Evolutionary conservation across 768 basidiomycete species (phyloP).

Genomic region (Lyophyllum shimeji): DNA sequence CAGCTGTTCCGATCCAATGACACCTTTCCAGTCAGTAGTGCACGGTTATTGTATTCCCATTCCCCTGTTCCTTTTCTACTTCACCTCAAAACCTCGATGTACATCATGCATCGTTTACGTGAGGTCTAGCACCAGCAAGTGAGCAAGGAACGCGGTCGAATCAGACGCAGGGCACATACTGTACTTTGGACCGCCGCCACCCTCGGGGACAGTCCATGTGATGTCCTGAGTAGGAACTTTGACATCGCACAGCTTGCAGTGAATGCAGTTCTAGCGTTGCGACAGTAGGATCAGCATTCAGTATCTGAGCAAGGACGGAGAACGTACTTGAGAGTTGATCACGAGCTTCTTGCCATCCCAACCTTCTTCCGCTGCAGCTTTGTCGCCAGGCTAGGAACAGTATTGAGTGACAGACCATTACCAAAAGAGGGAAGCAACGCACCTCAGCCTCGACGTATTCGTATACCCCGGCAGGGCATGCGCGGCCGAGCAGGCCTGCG

Average conservation of each 20-base stretch:
- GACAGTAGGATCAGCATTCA: not conserved
- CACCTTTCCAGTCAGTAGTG: not conserved
- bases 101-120: not conserved
- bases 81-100: not conserved
- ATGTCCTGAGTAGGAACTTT: constrained; percentile 98
- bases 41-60: not conserved
- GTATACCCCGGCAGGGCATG: constrained; percentile 95
- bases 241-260: constrained; percentile 95
- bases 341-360: constrained; percentile 87
- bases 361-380: constrained; percentile 39
- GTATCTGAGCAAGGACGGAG: constrained; percentile 1
- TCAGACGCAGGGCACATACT: constrained; percentile 49
- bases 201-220: constrained; percentile 95
- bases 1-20: not conserved
- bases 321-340: constrained; percentile 90
- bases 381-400: constrained; percentile 20
- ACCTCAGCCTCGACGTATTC: constrained; percentile 85
- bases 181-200: constrained; percentile 95
- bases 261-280: constrained; percentile 73
- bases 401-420: not conserved
- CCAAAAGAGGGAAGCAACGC: constrained; percentile 5
- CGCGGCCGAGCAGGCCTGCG: constrained; percentile 84
- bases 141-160: not conserved
- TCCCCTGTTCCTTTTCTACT: not conserved
- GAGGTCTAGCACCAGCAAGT: not conserved